Evolutionary conservation across 352 stramenopile genomes (phyloP).

Genomic region (Phytopythium kandeliae): DNA sequence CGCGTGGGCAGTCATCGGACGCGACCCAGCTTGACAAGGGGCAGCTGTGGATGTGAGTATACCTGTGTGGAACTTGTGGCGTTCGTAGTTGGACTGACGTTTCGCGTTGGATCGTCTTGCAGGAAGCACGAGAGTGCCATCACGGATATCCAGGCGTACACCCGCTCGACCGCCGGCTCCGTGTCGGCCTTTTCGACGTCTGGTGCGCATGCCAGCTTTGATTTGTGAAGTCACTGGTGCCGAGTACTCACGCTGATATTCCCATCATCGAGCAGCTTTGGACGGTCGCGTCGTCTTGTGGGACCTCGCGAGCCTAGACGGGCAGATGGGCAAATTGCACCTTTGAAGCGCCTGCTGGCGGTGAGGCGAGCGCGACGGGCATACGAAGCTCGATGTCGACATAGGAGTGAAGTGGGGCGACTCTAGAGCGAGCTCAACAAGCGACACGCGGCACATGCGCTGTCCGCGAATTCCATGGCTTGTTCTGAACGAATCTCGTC

Average conservation of each 20-base stretch:
- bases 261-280: conserved; percentile 34
- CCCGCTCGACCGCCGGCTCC: conserved; percentile 34
- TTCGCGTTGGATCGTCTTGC: background rate
- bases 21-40: conserved; percentile 78
- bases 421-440: conserved; percentile 1
- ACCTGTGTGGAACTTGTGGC: background rate
- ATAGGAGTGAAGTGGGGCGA: background rate
- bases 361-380: background rate
- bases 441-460: background rate
- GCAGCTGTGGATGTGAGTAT: conserved; percentile 72
- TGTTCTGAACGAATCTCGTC: background rate
- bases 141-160: conserved; percentile 74
- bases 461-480: background rate
- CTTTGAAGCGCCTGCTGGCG: no score
- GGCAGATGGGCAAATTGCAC: conserved; percentile 77
- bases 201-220: conserved; percentile 25
- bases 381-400: no score
- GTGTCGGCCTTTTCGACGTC: conserved; percentile 82
- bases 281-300: conserved; percentile 79
- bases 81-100: background rate
- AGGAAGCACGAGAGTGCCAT: conserved; percentile 86
- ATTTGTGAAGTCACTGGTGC: background rate
- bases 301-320: conserved; percentile 65
- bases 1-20: conserved; percentile 74
- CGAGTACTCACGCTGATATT: background rate